A percentile compares a stretch with the other conserved stretches of the same genome.
Conservation (phyloP, 495 filamentous ascomycete genomes). For the Parmelia sp. region DNA sequence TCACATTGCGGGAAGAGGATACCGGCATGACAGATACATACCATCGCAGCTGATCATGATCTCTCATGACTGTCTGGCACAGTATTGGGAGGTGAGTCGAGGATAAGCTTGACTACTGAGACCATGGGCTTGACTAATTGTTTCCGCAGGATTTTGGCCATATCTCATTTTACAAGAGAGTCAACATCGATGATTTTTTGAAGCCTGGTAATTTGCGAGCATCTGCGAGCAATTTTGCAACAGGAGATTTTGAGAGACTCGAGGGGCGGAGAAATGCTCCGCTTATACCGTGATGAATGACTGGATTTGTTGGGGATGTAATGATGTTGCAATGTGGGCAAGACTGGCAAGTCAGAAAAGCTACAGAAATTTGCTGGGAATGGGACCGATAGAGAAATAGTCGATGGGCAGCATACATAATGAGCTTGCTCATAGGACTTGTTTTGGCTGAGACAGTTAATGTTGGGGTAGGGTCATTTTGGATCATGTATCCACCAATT, state of each 20-base stretch:
- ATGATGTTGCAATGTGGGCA: background rate
- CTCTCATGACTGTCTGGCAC: constrained; percentile 67
- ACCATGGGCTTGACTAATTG: background rate
- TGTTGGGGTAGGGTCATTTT: too few relatives aligned
- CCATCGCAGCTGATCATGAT: constrained; percentile 70
- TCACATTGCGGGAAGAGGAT: constrained; percentile 68
- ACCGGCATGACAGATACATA: constrained; percentile 64
- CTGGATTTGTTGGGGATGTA: background rate
- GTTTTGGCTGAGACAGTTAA: too few relatives aligned
- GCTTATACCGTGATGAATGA: background rate
- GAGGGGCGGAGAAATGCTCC: background rate
- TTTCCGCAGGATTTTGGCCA: constrained; percentile 53
- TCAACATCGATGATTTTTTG: constrained; percentile 63
- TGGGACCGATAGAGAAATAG: background rate
- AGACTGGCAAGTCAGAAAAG: background rate
- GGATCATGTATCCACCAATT: background rate
- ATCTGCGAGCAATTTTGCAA: too few relatives aligned
- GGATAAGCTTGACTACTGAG: background rate
- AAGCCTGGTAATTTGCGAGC: too few relatives aligned
- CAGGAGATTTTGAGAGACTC: background rate
- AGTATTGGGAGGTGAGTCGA: constrained; percentile 62
- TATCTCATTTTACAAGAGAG: constrained; percentile 71
- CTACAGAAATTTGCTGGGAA: background rate
- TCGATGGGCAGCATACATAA: too few relatives aligned
- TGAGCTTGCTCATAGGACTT: too few relatives aligned